These are phyloP conservation scores for Kluyveromyces dobzhanskii DNA, from an alignment of 805 yeast genomes.

Conservation along the genomic window DNA sequence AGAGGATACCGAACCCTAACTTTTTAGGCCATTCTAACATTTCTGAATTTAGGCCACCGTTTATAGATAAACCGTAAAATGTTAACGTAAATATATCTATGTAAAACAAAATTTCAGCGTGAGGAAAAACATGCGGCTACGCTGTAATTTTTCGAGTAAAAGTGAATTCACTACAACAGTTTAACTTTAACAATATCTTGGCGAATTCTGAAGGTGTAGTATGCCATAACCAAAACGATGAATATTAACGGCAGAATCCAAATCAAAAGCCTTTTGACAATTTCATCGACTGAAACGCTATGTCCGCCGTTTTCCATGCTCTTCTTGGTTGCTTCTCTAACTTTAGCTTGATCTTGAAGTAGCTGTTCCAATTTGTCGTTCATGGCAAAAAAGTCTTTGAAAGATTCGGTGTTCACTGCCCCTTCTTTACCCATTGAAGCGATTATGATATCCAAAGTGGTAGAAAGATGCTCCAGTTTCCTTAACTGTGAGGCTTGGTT, in stretches of 20 bases:
- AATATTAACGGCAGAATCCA: conserved; percentile 26
- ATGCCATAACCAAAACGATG: conserved; percentile 26
- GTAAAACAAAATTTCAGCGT: too few species aligned
- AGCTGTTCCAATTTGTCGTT: conserved; percentile 25
- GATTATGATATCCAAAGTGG: conserved; percentile 6
- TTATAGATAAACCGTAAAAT: conserved; percentile 13
- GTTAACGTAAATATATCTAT: not conserved
- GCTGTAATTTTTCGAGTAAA: not conserved
- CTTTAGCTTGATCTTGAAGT: conserved; percentile 23
- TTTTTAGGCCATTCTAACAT: conserved; percentile 38
- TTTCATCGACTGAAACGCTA: conserved; percentile 28
- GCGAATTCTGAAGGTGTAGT: conserved; percentile 28
- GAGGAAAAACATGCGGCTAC: not conserved
- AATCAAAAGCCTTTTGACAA: conserved; percentile 20
- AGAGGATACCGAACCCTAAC: conserved; percentile 42
- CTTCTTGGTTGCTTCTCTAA: conserved; percentile 20
- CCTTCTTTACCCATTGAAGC: conserved; percentile 7
- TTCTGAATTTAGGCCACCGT: conserved; percentile 38
- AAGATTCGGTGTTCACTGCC: conserved; percentile 9
- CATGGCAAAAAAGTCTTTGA: conserved; percentile 21
- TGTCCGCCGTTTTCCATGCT: conserved; percentile 7
- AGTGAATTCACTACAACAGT: conserved; percentile 13
- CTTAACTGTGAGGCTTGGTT: conserved; percentile 19
- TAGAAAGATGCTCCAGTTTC: conserved; percentile 15
- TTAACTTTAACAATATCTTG: conserved; percentile 30